phyloP scores from a whole-genome alignment of 257 asterid species.

The Nicotiana noctiflora region DNA sequence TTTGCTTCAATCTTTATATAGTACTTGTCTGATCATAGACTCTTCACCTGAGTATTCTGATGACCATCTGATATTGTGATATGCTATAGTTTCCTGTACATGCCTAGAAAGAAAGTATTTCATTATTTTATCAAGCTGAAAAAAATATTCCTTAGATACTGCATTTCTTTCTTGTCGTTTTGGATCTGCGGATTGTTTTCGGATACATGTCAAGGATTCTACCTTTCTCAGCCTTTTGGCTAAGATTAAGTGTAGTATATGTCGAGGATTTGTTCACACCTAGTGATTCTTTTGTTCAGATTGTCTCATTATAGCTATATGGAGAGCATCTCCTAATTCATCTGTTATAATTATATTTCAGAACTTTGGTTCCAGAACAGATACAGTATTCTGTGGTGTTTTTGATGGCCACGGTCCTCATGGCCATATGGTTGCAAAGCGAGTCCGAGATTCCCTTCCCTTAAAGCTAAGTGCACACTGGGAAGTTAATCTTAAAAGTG shows the following conservation, averaged over 20 bases:
- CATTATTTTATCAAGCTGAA: neutral
- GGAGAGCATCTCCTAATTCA: conserved; percentile 9
- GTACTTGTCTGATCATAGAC: neutral
- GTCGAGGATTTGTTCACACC: neutral
- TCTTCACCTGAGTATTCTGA: neutral
- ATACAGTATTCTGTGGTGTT: conserved; percentile 87
- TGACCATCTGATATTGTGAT: neutral
- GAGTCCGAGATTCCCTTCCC: conserved; percentile 87
- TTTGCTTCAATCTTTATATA: neutral
- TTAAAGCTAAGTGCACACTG: conserved; percentile 68
- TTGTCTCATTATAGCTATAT: neutral
- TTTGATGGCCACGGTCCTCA: conserved; percentile 94
- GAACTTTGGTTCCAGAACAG: conserved; percentile 87
- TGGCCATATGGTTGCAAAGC: conserved; percentile 90
- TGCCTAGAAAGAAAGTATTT: neutral
- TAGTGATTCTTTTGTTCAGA: neutral
- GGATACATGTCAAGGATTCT: neutral
- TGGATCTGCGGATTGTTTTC: neutral
- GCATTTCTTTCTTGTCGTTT: neutral
- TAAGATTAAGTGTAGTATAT: neutral
- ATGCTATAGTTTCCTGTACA: neutral
- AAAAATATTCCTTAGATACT: neutral
- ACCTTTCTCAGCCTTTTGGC: neutral
- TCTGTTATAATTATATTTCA: conserved; percentile 30
- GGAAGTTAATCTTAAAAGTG: conserved; percentile 63